phyloP scores from a whole-genome alignment of 768 basidiomycete species.

The Collybia sordida region DNA sequence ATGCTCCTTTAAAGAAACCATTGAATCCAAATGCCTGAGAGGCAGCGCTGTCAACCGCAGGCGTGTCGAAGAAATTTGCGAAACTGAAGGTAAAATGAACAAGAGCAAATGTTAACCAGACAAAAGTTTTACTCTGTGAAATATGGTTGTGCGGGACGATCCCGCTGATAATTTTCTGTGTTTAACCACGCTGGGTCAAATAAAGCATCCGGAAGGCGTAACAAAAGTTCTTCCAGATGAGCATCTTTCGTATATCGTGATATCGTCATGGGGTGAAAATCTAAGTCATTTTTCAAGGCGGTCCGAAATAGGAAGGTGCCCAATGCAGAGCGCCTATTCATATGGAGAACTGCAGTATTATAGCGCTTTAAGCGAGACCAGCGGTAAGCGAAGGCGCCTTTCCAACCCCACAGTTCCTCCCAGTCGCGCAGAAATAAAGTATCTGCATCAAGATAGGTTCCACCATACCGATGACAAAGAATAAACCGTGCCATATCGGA shows the following conservation, averaged over 20 bases:
- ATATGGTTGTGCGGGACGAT: constrained; percentile 92
- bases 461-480: constrained; percentile 94
- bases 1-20: constrained; percentile 95
- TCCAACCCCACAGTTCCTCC: constrained; percentile 98
- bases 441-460: constrained; percentile 96
- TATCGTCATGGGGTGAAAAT: constrained; percentile 98
- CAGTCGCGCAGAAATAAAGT: constrained; percentile 95
- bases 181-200: constrained; percentile 98
- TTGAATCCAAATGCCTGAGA: constrained; percentile 89
- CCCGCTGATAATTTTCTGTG: constrained; percentile 87
- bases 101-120: background rate
- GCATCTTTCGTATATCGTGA: constrained; percentile 90
- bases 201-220: constrained; percentile 90
- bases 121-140: constrained; percentile 68
- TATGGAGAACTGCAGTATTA: constrained; percentile 93
- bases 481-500: constrained; percentile 98
- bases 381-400: constrained; percentile 94
- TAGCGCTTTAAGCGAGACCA: constrained; percentile 94
- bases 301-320: constrained; percentile 94
- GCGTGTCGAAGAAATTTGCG: constrained; percentile 86
- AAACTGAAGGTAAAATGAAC: constrained; percentile 51
- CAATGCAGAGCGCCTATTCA: constrained; percentile 91
- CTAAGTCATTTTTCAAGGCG: constrained; percentile 88
- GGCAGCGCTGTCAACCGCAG: constrained; percentile 67
- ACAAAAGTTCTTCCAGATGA: constrained; percentile 75